These are phyloP conservation scores for Hypseocharis bilobata DNA, from an alignment of 441 rosid genomes.

Conservation along the genomic window DNA sequence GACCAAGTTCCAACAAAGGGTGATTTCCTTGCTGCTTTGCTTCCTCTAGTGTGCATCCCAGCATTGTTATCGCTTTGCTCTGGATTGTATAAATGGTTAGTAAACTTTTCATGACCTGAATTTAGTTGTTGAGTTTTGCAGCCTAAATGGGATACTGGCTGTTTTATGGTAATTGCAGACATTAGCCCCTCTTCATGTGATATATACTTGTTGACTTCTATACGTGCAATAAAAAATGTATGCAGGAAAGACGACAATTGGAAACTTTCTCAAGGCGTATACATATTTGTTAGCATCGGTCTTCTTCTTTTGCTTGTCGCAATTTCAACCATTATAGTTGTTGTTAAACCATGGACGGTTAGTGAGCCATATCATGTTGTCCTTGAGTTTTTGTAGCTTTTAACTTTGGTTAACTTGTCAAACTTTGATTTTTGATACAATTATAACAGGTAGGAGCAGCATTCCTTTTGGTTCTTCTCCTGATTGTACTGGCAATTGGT, in stretches of 20 bases:
- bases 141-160: conserved; percentile 13
- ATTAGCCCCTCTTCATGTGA: conserved; percentile 10
- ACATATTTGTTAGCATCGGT: conserved; percentile 72
- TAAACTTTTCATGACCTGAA: conserved; percentile 21
- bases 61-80: conserved; percentile 79
- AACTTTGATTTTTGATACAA: conserved; percentile 28
- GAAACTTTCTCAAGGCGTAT: conserved; percentile 89
- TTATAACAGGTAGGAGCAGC: conserved; percentile 85
- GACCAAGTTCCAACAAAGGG: conserved; percentile 78
- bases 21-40: conserved; percentile 95
- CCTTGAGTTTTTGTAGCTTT: conserved; percentile 15
- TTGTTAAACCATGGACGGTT: conserved; percentile 88
- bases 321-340: conserved; percentile 77
- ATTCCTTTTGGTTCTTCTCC: conserved; percentile 80
- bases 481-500: conserved; percentile 88
- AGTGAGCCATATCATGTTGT: conserved; percentile 28
- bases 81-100: conserved; percentile 94
- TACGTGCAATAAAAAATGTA: conserved; percentile 20
- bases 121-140: conserved; percentile 17
- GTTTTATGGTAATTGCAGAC: conserved; percentile 14
- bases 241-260: conserved; percentile 98
- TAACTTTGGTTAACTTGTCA: conserved; percentile 21
- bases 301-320: conserved; percentile 95
- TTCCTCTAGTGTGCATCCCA: conserved; percentile 93
- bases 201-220: conserved; percentile 14